A percentile compares a stretch with the other conserved stretches of the same genome.
Evolutionary conservation across 805 yeast genomes (phyloP).

Genomic region (Priceomyces medius): DNA sequence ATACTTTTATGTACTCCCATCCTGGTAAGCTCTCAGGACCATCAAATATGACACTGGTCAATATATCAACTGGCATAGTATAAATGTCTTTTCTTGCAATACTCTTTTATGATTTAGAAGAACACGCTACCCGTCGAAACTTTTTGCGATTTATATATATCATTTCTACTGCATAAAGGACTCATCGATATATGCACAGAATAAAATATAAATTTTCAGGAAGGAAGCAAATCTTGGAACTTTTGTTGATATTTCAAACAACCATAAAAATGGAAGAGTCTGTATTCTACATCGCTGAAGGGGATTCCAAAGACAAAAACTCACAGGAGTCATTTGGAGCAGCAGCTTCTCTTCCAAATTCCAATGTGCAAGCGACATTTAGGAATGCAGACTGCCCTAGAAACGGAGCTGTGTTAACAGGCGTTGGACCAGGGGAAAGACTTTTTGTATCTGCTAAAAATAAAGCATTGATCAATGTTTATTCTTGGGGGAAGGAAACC

Average conservation of each 20-base stretch:
- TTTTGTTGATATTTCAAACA: not conserved
- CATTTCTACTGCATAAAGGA: slow-evolving; percentile 1
- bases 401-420: slow-evolving; percentile 49
- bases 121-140: not conserved
- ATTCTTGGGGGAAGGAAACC: slow-evolving; percentile 67
- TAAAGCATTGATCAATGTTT: slow-evolving; percentile 74
- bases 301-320: slow-evolving; percentile 43
- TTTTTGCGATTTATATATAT: not conserved
- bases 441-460: slow-evolving; percentile 64
- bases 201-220: not conserved
- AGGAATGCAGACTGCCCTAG: slow-evolving; percentile 50
- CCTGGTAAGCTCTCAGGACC: slow-evolving; percentile 80
- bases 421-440: slow-evolving; percentile 47
- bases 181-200: slow-evolving; percentile 7
- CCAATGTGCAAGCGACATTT: slow-evolving; percentile 49
- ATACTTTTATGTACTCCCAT: slow-evolving; percentile 55
- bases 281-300: slow-evolving; percentile 46
- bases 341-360: slow-evolving; percentile 44
- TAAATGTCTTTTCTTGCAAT: not conserved
- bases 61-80: slow-evolving; percentile 80
- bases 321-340: slow-evolving; percentile 43
- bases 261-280: slow-evolving; percentile 53
- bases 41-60: slow-evolving; percentile 64
- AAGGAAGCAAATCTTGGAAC: too few species aligned
- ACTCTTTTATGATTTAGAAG: not conserved